These are phyloP conservation scores for Mortierella alpina DNA, from an alignment of 192 early-diverging fungal species.

Conservation along the genomic window DNA sequence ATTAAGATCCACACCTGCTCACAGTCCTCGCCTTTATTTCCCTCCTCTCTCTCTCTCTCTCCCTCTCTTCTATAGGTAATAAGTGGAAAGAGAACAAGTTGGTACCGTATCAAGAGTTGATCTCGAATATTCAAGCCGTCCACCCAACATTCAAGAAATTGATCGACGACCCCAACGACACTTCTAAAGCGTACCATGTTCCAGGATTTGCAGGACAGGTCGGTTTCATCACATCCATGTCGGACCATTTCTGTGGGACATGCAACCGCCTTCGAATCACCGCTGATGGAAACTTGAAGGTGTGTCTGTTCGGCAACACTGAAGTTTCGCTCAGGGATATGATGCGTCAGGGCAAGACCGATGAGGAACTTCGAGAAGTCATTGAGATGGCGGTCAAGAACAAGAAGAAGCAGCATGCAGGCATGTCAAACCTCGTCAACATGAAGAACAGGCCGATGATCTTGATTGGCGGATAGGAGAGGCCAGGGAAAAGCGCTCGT, in stretches of 20 bases:
- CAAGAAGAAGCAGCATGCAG: conserved; percentile 96
- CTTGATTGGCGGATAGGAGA: conserved; percentile 85
- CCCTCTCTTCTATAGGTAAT: conserved; percentile 69
- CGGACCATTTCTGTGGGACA: conserved; percentile 94
- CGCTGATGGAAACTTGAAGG: conserved; percentile 95
- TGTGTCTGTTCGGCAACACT: conserved; percentile 92
- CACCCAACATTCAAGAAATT: conserved; percentile 75
- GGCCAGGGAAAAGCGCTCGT: neutral
- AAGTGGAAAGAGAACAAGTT: conserved; percentile 87
- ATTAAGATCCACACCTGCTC: neutral
- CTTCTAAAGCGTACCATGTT: conserved; percentile 84
- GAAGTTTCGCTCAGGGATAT: conserved; percentile 89
- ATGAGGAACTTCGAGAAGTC: conserved; percentile 74
- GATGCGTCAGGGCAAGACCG: conserved; percentile 71
- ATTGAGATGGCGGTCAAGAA: conserved; percentile 85
- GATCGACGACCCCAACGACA: conserved; percentile 85
- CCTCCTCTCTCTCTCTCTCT: neutral
- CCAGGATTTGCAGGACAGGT: conserved; percentile 87
- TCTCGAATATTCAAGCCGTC: conserved; percentile 62
- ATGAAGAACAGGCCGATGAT: conserved; percentile 96
- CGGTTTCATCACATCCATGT: conserved; percentile 98
- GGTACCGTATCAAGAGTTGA: conserved; percentile 84
- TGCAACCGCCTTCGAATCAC: conserved; percentile 94
- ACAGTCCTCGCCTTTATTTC: neutral
- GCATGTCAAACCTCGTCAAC: conserved; percentile 83